Conservation (phyloP, 1,284 basidiomycete species). For the Ganoderma lingzhi region DNA sequence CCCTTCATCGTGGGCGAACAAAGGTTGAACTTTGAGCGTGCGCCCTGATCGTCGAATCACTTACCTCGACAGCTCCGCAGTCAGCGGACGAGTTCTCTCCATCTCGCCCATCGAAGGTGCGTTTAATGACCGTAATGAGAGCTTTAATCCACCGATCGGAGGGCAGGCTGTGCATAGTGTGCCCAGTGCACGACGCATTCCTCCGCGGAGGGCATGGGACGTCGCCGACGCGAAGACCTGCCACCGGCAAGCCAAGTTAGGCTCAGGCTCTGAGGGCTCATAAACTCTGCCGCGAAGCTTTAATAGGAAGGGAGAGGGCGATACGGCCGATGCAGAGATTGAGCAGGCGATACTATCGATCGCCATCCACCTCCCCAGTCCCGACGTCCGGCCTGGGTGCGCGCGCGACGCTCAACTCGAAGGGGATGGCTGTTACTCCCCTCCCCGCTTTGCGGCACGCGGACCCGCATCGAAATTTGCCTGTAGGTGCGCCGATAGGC, state of each 20-base stretch:
- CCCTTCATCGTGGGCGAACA: not conserved
- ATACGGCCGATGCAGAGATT: not conserved
- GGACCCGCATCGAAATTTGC: not conserved
- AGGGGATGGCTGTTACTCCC: not conserved
- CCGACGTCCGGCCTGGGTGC: not conserved
- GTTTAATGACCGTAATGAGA: not conserved
- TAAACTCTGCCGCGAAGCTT: conserved; percentile 2
- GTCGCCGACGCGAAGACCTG: not conserved
- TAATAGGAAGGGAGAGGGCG: not conserved
- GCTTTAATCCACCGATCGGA: not conserved
- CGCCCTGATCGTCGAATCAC: not conserved
- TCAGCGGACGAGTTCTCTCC: not conserved
- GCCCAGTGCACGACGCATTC: not conserved
- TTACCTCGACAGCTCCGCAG: not conserved
- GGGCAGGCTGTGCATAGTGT: not conserved
- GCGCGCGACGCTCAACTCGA: not conserved
- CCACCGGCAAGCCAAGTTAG: not conserved
- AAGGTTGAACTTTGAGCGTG: not conserved
- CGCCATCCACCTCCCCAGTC: not conserved
- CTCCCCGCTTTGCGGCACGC: not conserved
- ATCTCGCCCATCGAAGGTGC: not conserved
- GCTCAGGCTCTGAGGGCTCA: not conserved
- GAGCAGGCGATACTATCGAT: not conserved
- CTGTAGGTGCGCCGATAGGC: not conserved
- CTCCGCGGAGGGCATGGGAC: not conserved